Conservation (phyloP, 352 stramenopile genomes). For the Globisporangium abappressorium region DNA sequence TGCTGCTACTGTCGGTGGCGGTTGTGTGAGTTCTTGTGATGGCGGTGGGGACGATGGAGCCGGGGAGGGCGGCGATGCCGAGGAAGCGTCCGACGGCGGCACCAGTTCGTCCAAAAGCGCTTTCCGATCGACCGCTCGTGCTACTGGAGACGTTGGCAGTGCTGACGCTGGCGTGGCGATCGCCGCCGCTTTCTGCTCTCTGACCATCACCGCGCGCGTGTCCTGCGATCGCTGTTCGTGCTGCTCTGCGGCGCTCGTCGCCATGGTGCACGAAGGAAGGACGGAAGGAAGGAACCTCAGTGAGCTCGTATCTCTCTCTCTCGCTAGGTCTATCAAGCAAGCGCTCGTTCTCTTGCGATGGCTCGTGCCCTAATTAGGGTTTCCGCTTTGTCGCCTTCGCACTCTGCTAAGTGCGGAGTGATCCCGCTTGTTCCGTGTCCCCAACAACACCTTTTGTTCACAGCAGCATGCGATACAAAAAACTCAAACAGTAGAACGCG, state of each 20-base stretch:
- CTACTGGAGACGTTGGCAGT: background rate
- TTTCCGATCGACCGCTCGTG: background rate
- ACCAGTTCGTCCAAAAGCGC: conserved; percentile 12
- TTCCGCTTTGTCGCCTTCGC: background rate
- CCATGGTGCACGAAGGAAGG: background rate
- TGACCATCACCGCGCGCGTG: background rate
- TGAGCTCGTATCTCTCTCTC: background rate
- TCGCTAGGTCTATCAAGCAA: background rate
- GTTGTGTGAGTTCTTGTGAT: background rate
- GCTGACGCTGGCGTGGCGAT: background rate
- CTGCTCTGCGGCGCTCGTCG: background rate
- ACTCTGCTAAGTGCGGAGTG: background rate
- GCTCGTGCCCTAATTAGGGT: conserved; percentile 13
- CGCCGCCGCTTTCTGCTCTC: background rate
- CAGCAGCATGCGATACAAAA: background rate
- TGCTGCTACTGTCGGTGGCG: background rate
- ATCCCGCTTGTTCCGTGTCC: background rate
- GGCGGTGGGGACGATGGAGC: conserved; percentile 6
- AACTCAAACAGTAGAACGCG: background rate
- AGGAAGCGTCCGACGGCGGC: conserved; percentile 7
- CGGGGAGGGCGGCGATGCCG: background rate
- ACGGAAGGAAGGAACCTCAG: background rate
- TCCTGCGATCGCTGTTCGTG: background rate
- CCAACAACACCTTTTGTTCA: background rate
- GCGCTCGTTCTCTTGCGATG: background rate